Base-by-base conservation (phyloP, 768 basidiomycete species). In the Tulasnella sp. region DNA sequence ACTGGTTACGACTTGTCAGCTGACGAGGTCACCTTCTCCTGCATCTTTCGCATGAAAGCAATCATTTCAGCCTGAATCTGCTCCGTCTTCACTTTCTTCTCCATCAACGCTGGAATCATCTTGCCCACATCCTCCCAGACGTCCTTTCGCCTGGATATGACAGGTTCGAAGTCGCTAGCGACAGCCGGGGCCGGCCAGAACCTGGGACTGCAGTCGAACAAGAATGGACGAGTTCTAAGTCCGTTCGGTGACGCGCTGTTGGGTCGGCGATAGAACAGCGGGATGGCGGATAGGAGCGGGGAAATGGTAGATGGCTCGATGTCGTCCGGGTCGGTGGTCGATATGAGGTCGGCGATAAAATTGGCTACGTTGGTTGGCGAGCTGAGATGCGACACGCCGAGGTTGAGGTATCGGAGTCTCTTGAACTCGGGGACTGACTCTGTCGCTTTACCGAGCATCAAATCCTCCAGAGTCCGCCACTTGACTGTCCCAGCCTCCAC, bases 101-200 rank as follows among this genome's bases (percentile, higher is more conserved):
- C 68, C 68, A 69, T 69, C 68, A 69, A 37, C 29, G 68, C 68
- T 7, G 68, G 68, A 32, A 69, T 69, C 68, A 69, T 69, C 68
- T 69, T 69, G 34, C 68, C 68, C 26, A 69, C 68, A 47, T 69
- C 68, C 6, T 69, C 68, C 68, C 68, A 69, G 1, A 29, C 44
- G 19, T 69, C 68, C n/a, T 42, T 39, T 26, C 68, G 68, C 1
- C 68, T 19, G 39, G 40, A 42, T 42, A 69, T 34, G 1, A 47
- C 12, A 34, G 41, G 32, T 5, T 69, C 68, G 12, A 69, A 35
- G 32, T 69, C 68, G 22, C 39, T 26, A 1, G 47, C 40, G 42
- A 26, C 19, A 41, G 26, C 29, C 32, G 68, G 68, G 26, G 68
- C 68, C 5, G 68, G 68, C 68, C 68, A 69, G 29, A 69, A 69